Base-by-base conservation (phyloP, 2,329 filamentous ascomycete species). In the Colletotrichum incanum region DNA sequence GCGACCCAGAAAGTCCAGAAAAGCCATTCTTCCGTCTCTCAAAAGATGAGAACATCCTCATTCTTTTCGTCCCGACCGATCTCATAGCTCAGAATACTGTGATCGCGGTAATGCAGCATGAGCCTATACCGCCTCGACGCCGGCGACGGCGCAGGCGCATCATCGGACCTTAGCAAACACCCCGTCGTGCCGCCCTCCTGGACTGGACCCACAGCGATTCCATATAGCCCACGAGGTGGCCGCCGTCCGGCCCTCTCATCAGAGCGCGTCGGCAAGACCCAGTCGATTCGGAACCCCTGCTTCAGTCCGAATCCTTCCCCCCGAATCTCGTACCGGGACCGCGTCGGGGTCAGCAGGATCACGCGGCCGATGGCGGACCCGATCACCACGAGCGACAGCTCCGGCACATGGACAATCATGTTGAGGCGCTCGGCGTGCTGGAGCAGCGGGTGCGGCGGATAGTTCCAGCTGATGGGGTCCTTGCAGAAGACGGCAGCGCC, bases 71-170 rank as follows among this genome's bases (percentile, higher is more conserved):
- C 80, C 34, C 87, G 83, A 55, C 81, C 84, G 65, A 94, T 80
- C 79, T 94, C 91, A 82, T 94, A 95, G 71, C 88, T 91, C 74
- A 94, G 78, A 37, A 95, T 87, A 2, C 89, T 88, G 76, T 93
- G 90, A 80, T 94, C 90, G 70, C 87, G 87, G 78, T 92, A 95
- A 79, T 93, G 91, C 80, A 95, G 81, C 79, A 96, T 88, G 69
- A 96, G 75, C 71, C 92, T 84, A 86, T 92, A 95, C 69, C 89
- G 85, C 74, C 85, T 84, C 71, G 84, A 80, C 41, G 78, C 73
- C 9, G 76, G 72, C 65, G 76, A 73, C 39, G 75, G 73, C n/a
- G 68, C 73, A 43, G 76, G 64, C 34, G 75, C 76, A 68, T 75
- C 70, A 41, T 73, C 65, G 55, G 73, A 71, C 50, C 66, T 47